Base-by-base conservation (phyloP, 768 basidiomycete species). In the Rhodosporidiobolus sp. region DNA sequence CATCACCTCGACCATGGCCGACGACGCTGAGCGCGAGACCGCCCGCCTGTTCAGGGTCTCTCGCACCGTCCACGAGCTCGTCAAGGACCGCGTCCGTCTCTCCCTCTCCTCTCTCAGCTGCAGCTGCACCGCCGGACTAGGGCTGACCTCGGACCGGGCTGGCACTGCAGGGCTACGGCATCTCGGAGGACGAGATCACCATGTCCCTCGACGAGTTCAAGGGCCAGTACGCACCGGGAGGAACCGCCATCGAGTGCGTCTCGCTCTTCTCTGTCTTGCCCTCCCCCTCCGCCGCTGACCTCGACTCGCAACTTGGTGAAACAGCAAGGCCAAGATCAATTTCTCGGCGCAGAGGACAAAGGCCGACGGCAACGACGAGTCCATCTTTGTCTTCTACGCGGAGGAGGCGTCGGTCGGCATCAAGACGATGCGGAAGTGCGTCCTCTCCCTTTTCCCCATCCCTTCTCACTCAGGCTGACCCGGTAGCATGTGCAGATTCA, bases 371-470 rank as follows among this genome's bases (percentile, higher is more conserved):
- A 81, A 83, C 16, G 89, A 93, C 77, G 69, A 91, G 81, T 50
- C 46, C 7, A 91, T 99, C 78, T 98, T 91, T 77, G 84, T 98
- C 28, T 97, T 91, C 81, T 99, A 95, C 82, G 88, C 92, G n/a
- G 93, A 94, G 57, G 96, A 98, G 82, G 84, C 81, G 92, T 91
- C 78, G 20, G 96, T 98, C 12, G 92, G 94, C 70, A 93, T 98
- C 55, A 95, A 96, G 82, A 92, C 94, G 7, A 97, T 98, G 92
- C 85, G 94, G 83, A 95, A 93, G 95, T 96, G 81, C 65, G 89
- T 85, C 34, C 14, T 32, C 45, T 17, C 50, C 26, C 45, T 34
- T n/a, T 22, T 43, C 19, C 26, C 22, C 22, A 30, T 6, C 20
- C 7, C 3, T 12, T 26, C 4, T 22, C 38, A 19, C n/a, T n/a